phyloP scores from a whole-genome alignment of 2,329 filamentous ascomycete species.

The Byssochlamys sp. region DNA sequence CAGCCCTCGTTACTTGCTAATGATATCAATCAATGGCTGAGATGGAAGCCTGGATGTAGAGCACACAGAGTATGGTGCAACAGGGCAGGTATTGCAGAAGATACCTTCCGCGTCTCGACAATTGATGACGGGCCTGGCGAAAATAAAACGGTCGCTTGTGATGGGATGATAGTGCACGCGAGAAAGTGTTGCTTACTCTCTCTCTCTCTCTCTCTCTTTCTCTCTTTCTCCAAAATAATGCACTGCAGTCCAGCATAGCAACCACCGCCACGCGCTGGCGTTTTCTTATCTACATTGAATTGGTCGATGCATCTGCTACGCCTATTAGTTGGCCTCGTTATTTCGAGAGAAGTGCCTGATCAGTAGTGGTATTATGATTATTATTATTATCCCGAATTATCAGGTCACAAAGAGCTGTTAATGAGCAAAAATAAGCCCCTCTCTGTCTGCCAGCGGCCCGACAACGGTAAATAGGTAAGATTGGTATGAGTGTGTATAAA shows the following conservation, averaged over 20 bases:
- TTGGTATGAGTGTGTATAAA: not conserved
- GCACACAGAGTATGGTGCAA: not conserved
- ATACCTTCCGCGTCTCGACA: not conserved
- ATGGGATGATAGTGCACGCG: not conserved
- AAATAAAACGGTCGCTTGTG: not conserved
- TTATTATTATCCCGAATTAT: not conserved
- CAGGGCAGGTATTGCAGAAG: not conserved
- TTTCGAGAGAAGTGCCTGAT: not conserved
- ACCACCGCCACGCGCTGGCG: not conserved
- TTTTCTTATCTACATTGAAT: not conserved
- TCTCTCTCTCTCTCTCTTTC: not conserved
- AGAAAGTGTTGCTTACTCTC: not conserved
- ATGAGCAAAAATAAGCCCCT: not conserved
- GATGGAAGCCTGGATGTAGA: not conserved
- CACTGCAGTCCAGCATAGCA: not conserved
- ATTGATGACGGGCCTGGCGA: not conserved
- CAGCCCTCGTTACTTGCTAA: not conserved
- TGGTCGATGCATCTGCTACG: not conserved
- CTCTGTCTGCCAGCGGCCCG: not conserved
- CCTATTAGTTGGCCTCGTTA: not conserved
- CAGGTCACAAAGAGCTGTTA: not conserved
- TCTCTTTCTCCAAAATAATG: not conserved
- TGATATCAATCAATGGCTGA: not conserved
- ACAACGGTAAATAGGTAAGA: not conserved
- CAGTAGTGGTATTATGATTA: not conserved